Percentiles rank a stretch among this genome's conserved stretches.
Evolutionary conservation across 257 asterid species (phyloP).

Genomic region (Verbena officinalis): DNA sequence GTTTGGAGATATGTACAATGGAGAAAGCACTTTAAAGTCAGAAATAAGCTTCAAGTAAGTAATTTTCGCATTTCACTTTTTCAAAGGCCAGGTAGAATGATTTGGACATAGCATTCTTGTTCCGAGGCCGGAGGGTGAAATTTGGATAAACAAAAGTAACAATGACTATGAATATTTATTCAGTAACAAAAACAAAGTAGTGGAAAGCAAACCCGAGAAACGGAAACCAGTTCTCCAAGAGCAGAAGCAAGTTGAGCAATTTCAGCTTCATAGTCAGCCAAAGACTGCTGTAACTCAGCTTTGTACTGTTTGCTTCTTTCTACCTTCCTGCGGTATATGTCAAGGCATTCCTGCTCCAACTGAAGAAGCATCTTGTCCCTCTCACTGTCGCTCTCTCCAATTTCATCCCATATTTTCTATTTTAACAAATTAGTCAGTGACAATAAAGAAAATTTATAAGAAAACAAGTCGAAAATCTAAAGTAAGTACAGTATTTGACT

Average conservation of each 20-base stretch:
- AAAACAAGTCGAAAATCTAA: slow-evolving; percentile 9
- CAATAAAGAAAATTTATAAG: background rate
- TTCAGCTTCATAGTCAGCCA: slow-evolving; percentile 69
- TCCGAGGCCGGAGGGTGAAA: no score
- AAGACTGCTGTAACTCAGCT: slow-evolving; percentile 58
- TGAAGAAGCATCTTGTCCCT: slow-evolving; percentile 75
- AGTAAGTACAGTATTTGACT: background rate
- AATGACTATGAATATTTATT: background rate
- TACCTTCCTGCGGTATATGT: slow-evolving; percentile 65
- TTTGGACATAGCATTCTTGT: background rate
- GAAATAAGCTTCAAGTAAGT: background rate
- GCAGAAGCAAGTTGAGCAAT: slow-evolving; percentile 59
- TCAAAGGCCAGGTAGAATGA: background rate
- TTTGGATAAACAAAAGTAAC: background rate
- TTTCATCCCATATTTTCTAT: slow-evolving; percentile 80
- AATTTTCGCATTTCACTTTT: background rate
- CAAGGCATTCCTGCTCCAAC: slow-evolving; percentile 86
- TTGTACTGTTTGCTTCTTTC: slow-evolving; percentile 63
- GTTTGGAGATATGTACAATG: background rate
- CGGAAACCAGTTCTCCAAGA: slow-evolving; percentile 61
- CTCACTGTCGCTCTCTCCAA: slow-evolving; percentile 68
- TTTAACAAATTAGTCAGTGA: slow-evolving; percentile 15
- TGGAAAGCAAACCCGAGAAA: slow-evolving; percentile 48
- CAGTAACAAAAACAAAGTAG: slow-evolving; percentile 4
- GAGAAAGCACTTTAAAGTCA: background rate